A percentile compares a stretch with the other conserved stretches of the same genome.
These are phyloP conservation scores for Heterobasidion parviporum DNA, from an alignment of 1,284 basidiomycete species.

Conservation along the genomic window DNA sequence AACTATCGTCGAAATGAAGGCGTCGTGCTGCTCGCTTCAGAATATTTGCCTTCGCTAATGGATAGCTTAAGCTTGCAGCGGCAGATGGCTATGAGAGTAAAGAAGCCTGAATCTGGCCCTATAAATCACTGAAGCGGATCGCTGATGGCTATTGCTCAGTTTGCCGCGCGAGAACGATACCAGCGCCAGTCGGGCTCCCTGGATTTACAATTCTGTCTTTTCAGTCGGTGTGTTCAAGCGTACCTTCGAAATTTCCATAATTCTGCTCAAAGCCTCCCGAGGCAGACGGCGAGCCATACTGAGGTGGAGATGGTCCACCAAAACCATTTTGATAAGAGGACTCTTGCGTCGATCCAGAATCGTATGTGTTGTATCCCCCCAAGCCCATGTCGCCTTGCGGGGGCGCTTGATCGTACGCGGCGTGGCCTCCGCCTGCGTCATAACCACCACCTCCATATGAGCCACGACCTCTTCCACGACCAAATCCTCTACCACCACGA, in stretches of 20 bases:
- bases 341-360: constrained; percentile 46
- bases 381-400: constrained; percentile 45
- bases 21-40: neutral
- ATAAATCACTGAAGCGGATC: neutral
- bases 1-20: neutral
- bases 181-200: neutral
- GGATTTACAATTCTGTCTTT: neutral
- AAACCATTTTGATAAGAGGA: constrained; percentile 61
- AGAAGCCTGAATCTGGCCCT: neutral
- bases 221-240: constrained; percentile 42
- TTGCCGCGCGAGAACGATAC: neutral
- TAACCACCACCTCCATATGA: constrained; percentile 25
- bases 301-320: constrained; percentile 28
- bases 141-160: neutral
- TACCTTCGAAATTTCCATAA: constrained; percentile 69
- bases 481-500: constrained; percentile 60
- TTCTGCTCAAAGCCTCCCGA: constrained; percentile 45
- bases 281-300: constrained; percentile 33
- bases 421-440: constrained; percentile 39
- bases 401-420: constrained; percentile 55
- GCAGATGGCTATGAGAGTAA: neutral
- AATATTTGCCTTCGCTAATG: neutral
- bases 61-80: constrained; percentile 4
- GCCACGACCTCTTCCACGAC: constrained; percentile 45
- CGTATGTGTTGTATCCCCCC: constrained; percentile 56